Conservation (phyloP, 345 rosid species). For the Clarkia xantiana region DNA sequence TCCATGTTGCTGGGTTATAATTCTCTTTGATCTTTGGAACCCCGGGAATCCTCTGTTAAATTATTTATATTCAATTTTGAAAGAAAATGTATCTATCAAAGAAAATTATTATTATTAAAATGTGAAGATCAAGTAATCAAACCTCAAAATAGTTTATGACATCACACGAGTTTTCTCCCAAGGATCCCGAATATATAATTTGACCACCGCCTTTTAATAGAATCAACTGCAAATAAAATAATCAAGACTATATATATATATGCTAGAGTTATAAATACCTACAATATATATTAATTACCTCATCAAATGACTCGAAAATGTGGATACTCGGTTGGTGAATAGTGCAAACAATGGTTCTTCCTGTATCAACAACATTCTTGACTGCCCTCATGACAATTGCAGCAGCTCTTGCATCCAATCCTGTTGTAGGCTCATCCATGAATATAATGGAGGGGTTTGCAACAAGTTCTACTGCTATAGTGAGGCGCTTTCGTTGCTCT, state of each 20-base stretch:
- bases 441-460: constrained; percentile 72
- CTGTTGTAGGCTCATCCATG: constrained; percentile 88
- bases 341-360: constrained; percentile 74
- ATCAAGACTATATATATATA: too few relatives aligned
- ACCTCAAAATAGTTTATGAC: constrained; percentile 69
- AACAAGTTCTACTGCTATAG: constrained; percentile 70
- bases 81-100: background rate
- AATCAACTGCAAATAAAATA: constrained; percentile 30
- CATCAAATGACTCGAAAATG: constrained; percentile 76
- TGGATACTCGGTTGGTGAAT: constrained; percentile 83
- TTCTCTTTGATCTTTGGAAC: constrained; percentile 45
- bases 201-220: constrained; percentile 62
- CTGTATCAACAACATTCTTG: constrained; percentile 61
- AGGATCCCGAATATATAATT: constrained; percentile 49
- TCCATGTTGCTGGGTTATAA: constrained; percentile 79
- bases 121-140: constrained; percentile 5
- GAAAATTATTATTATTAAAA: background rate
- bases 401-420: constrained; percentile 81
- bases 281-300: too few relatives aligned
- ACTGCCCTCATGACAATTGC: constrained; percentile 78
- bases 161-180: constrained; percentile 44
- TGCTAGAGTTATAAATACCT: too few relatives aligned
- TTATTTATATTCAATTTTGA: background rate
- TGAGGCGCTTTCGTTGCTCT: constrained; percentile 68
- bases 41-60: constrained; percentile 35